Conservation (phyloP, 2,329 filamentous ascomycete genomes). For the Cladophialophora chaetospira region DNA sequence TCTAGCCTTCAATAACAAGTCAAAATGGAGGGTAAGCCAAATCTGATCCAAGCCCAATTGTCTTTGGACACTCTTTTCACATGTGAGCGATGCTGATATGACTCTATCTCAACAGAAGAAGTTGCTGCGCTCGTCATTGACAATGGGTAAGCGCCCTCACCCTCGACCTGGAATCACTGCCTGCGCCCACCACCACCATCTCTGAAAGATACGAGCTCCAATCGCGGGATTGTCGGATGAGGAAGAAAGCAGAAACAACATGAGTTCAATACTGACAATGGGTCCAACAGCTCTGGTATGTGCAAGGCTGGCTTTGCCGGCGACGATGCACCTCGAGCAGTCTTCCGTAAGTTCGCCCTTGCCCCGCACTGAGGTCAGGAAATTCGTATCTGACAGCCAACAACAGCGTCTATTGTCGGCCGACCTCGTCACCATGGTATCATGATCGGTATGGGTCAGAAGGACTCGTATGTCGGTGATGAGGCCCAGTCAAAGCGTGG, state of each 20-base stretch:
- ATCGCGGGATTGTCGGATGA: slow-evolving; percentile 22
- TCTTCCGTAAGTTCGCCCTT: slow-evolving; percentile 88
- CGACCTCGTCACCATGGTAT: slow-evolving; percentile 99
- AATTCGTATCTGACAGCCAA: slow-evolving; percentile 11
- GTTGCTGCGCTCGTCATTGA: slow-evolving; percentile 99
- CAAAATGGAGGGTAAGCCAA: slow-evolving; percentile 68
- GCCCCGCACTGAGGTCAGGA: slow-evolving; percentile 12
- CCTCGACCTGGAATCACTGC: slow-evolving; percentile 7
- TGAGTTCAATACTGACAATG: slow-evolving; percentile 31
- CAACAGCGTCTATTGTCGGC: slow-evolving; percentile 93
- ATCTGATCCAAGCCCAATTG: slow-evolving; percentile 38
- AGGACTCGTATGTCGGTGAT: slow-evolving; percentile 99
- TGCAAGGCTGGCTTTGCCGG: slow-evolving; percentile 99
- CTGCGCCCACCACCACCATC: slow-evolving; percentile 12
- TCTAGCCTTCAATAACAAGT: slow-evolving; percentile 30
- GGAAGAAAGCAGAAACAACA: slow-evolving; percentile 4
- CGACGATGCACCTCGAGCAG: slow-evolving; percentile 99
- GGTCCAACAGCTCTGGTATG: slow-evolving; percentile 87
- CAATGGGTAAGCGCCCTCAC: slow-evolving; percentile 88
- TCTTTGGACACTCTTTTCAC: neutral
- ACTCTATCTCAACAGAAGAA: slow-evolving; percentile 71
- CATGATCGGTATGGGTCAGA: slow-evolving; percentile 99
- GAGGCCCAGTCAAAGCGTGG: slow-evolving; percentile 99
- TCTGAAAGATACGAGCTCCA: slow-evolving; percentile 1
- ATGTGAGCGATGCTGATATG: slow-evolving; percentile 46